Base-by-base conservation (phyloP, 2,329 filamentous ascomycete genomes). In the Septoria linicola region DNA sequence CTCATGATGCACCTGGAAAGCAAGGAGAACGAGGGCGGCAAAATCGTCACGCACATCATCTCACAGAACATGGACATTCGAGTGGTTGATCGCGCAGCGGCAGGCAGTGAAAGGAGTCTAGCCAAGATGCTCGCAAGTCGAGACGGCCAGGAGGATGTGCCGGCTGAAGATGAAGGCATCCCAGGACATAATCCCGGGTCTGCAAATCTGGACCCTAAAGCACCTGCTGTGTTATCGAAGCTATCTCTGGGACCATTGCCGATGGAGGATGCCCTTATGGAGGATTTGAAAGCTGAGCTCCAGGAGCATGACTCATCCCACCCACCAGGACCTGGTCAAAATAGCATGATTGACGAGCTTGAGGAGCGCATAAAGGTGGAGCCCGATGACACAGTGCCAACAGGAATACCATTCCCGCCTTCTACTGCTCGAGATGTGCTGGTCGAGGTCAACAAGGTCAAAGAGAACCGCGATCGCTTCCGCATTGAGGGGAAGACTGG, bases 381-480 rank as follows among this genome's bases (percentile, higher is more conserved):
- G 27, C 87, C 87, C 44, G 85, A 86, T 20, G 93, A 97, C 66
- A 88, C 80, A 0, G 90, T 90, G 2, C 91, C 91, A 1, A 85
- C 76, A 41, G 82, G 91, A 36, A 79, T 97, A 17, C 92, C 93
- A 2, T 82, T 95, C 17, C 93, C 93, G 1, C 87, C 90, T 4
- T 95, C 92, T 0, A 82, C 90, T 14, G 89, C 90, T 2, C 81
- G 91, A 55, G 93, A 99, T 63, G 90, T 99, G 6, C 83, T 89
- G 21, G 88, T 96, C 74, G 93, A 97, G 70, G 90, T 97, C 63
- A 89, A 93, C 65, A 93, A 92, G 67, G 83, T 97, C 8, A 88
- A 89, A 59, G 93, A 99, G 70, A 89, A 95, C 64, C 84, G 93
- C 17, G 92, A 97, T 64, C 82, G 92, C 14, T 95, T 96, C 69